These are phyloP conservation scores for Fusarium redolens DNA, from an alignment of 2,329 filamentous ascomycete species.

Conservation along the genomic window DNA sequence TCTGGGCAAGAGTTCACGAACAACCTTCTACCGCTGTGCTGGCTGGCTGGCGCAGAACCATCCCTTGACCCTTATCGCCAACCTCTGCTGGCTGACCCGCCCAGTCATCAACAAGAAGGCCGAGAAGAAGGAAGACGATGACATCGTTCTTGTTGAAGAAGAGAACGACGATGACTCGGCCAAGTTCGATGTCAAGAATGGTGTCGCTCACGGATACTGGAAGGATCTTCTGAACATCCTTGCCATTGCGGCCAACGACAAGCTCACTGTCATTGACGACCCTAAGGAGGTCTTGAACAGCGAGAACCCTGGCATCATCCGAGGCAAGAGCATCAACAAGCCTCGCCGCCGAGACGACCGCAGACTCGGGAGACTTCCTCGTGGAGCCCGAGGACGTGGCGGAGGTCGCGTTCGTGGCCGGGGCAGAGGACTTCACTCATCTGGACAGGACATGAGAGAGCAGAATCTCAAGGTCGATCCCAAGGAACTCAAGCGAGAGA, in stretches of 20 bases:
- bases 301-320: conserved; percentile 42
- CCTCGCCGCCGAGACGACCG: conserved; percentile 8
- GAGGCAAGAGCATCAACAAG: conserved; percentile 34
- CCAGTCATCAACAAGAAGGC: conserved; percentile 67
- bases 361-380: neutral
- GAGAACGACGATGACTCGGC: conserved; percentile 51
- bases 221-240: conserved; percentile 70
- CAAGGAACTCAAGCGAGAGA: conserved; percentile 45
- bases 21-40: conserved; percentile 62
- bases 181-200: conserved; percentile 57
- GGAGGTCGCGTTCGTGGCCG: neutral
- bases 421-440: neutral
- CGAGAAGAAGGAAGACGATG: conserved; percentile 51
- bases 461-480: conserved; percentile 1
- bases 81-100: conserved; percentile 66
- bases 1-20: conserved; percentile 63
- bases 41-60: conserved; percentile 68
- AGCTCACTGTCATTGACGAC: conserved; percentile 56
- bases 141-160: conserved; percentile 49
- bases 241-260: conserved; percentile 60
- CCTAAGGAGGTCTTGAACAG: conserved; percentile 56
- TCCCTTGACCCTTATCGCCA: conserved; percentile 63
- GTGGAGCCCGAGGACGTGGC: neutral
- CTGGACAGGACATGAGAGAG: neutral
- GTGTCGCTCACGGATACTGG: conserved; percentile 70